These are phyloP conservation scores for Lobulomyces angularis DNA, from an alignment of 192 early-diverging fungal species.

Conservation along the genomic window DNA sequence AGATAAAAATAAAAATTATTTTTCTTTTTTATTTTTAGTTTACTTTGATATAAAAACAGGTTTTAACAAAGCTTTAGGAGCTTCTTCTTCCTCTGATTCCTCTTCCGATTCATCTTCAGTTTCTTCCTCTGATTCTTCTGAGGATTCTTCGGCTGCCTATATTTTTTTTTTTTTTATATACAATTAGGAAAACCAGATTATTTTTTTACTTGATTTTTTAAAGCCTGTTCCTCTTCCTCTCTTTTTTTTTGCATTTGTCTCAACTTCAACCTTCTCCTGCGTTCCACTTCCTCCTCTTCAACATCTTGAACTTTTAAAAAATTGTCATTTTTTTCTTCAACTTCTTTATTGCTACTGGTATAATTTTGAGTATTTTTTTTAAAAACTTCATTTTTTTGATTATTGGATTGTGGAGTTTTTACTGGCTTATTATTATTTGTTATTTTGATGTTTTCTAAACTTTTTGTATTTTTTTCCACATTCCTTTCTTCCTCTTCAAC, in stretches of 20 bases:
- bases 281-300: slow-evolving; percentile 12
- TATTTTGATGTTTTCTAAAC: slow-evolving; percentile 16
- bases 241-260: slow-evolving; percentile 1
- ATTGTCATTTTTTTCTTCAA: slow-evolving; percentile 7
- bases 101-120: slow-evolving; percentile 43
- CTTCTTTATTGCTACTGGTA: too few species aligned
- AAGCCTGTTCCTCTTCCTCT: neutral
- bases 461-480: too few species aligned
- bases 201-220: neutral
- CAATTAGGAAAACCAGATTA: slow-evolving; percentile 4
- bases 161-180: slow-evolving; percentile 24
- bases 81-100: slow-evolving; percentile 43
- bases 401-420: slow-evolving; percentile 12
- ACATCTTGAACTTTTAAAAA: slow-evolving; percentile 16
- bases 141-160: slow-evolving; percentile 20
- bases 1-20: neutral
- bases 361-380: too few species aligned
- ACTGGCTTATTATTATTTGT: slow-evolving; percentile 14
- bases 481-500: too few species aligned
- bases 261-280: neutral
- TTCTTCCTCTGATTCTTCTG: slow-evolving; percentile 46
- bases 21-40: slow-evolving; percentile 7
- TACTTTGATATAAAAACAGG: slow-evolving; percentile 91
- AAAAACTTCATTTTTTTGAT: slow-evolving; percentile 17
- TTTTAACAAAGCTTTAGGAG: slow-evolving; percentile 54